Conservation (phyloP, 257 asterid genomes). For the Orobanche coerulescens region DNA sequence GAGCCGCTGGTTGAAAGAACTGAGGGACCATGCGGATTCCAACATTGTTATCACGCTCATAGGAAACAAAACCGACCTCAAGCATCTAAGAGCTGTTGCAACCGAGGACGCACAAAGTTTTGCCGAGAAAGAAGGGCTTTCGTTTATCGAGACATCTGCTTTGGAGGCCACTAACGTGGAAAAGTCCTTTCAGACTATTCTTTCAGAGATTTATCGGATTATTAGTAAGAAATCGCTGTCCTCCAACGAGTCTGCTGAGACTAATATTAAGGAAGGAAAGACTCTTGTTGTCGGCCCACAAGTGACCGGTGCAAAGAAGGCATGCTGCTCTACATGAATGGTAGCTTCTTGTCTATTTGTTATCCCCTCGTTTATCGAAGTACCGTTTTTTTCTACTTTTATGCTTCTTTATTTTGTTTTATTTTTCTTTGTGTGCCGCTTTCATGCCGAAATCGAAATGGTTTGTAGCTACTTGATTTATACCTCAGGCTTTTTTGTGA, state of each 20-base stretch:
- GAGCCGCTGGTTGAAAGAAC: constrained; percentile 93
- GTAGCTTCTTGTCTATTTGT: background rate
- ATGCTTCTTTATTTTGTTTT: background rate
- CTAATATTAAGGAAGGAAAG: constrained; percentile 70
- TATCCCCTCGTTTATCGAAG: background rate
- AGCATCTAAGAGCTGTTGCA: constrained; percentile 84
- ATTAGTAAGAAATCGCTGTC: constrained; percentile 80
- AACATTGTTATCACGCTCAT: constrained; percentile 87
- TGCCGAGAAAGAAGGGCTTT: constrained; percentile 84
- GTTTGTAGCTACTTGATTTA: background rate
- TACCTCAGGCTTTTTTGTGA: background rate
- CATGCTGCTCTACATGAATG: constrained; percentile 68
- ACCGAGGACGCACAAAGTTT: constrained; percentile 91
- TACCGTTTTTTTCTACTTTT: background rate
- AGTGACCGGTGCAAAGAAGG: constrained; percentile 44
- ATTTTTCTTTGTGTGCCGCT: background rate
- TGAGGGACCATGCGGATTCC: constrained; percentile 87
- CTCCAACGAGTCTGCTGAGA: constrained; percentile 49
- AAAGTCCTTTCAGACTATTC: constrained; percentile 77
- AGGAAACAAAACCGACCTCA: constrained; percentile 83
- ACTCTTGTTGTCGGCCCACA: constrained; percentile 70
- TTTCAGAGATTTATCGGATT: constrained; percentile 73
- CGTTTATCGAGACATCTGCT: constrained; percentile 86
- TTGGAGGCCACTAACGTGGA: constrained; percentile 85
- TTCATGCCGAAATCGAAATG: background rate